phyloP scores from a whole-genome alignment of 2,329 filamentous ascomycete genomes.

The Alternaria consortialis region DNA sequence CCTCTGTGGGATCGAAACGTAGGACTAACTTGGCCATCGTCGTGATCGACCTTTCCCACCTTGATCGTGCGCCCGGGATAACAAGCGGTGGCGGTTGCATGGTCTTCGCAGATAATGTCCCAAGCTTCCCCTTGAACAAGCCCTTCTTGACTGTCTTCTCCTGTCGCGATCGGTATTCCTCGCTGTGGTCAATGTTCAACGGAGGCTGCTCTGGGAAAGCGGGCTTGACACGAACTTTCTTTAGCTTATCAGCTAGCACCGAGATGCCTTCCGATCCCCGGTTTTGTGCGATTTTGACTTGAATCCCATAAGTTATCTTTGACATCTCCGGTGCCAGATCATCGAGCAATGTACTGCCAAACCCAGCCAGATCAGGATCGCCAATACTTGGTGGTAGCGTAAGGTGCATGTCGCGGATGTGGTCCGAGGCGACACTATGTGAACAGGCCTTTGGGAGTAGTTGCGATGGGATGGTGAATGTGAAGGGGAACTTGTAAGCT shows the following conservation, averaged over 20 bases:
- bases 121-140: conserved; percentile 66
- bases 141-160: conserved; percentile 70
- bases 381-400: conserved; percentile 69
- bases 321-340: conserved; percentile 71
- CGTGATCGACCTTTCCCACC: conserved; percentile 55
- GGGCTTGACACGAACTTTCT: conserved; percentile 68
- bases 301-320: conserved; percentile 66
- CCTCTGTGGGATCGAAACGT: conserved; percentile 67
- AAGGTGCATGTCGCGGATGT: conserved; percentile 65
- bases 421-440: conserved; percentile 61
- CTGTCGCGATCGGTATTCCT: conserved; percentile 63
- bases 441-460: conserved; percentile 68
- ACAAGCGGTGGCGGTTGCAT: conserved; percentile 66
- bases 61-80: conserved; percentile 55
- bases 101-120: conserved; percentile 65
- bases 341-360: conserved; percentile 62
- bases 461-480: conserved; percentile 69
- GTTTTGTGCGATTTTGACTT: conserved; percentile 56
- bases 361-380: conserved; percentile 62
- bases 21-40: conserved; percentile 66
- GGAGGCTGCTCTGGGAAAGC: conserved; percentile 68
- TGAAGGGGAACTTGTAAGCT: conserved; percentile 68
- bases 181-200: conserved; percentile 58
- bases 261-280: conserved; percentile 52
- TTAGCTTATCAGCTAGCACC: conserved; percentile 60